Percentiles rank a stretch among this genome's conserved stretches.
Conservation (phyloP, 441 rosid species). For the Adansonia madagascariensis region DNA sequence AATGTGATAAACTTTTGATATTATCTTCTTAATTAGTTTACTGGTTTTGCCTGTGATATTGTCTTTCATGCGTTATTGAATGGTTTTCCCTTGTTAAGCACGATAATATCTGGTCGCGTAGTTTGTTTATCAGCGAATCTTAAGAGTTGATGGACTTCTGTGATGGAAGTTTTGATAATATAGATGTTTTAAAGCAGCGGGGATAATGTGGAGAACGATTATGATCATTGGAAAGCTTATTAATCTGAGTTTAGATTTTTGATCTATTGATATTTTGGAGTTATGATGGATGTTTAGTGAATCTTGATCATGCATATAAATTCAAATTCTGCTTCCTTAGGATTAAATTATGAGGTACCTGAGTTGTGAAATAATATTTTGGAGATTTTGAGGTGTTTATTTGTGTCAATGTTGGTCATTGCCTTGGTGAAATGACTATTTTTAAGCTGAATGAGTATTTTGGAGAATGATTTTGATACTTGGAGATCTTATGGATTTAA, state of each 20-base stretch:
- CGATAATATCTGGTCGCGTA: conserved; percentile 3
- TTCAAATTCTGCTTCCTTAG: background rate
- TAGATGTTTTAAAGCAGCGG: background rate
- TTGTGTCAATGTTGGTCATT: background rate
- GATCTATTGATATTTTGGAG: background rate
- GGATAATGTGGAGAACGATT: background rate
- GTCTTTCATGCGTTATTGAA: background rate
- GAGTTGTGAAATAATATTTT: background rate
- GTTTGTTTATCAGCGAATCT: background rate
- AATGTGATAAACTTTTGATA: background rate
- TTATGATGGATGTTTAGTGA: background rate
- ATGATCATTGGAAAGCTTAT: background rate
- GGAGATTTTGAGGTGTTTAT: background rate
- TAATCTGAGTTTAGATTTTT: background rate
- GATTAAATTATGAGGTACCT: background rate
- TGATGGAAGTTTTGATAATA: background rate
- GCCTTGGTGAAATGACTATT: background rate
- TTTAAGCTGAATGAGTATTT: background rate
- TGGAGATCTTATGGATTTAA: background rate
- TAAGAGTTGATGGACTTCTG: background rate
- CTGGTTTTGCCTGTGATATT: background rate
- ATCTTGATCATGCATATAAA: background rate
- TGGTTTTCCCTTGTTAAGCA: conserved; percentile 15
- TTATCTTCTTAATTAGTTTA: background rate
- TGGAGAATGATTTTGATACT: background rate